These are phyloP conservation scores for Andrographis paniculata DNA, from an alignment of 305 asterid genomes.

Conservation along the genomic window DNA sequence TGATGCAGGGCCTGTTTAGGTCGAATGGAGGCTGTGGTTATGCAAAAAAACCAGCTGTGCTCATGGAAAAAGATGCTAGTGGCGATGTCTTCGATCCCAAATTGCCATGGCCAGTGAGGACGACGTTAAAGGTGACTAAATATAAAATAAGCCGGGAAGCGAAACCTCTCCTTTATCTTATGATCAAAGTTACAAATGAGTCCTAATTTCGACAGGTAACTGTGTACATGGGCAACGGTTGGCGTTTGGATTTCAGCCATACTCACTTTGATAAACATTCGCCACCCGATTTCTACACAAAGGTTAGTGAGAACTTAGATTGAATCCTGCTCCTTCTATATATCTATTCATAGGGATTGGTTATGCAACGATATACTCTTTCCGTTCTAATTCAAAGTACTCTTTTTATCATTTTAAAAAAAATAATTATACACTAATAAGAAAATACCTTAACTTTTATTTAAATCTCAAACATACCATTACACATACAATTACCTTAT, in stretches of 20 bases:
- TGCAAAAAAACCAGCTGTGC: constrained; percentile 67
- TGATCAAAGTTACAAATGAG: neutral
- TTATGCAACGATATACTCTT: neutral
- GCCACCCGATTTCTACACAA: constrained; percentile 94
- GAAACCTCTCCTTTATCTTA: neutral
- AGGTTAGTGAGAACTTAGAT: constrained; percentile 32
- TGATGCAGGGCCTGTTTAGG: constrained; percentile 95
- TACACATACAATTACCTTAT: too few relatives aligned
- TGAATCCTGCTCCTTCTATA: neutral
- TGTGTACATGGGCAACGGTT: constrained; percentile 92
- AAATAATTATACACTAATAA: too few relatives aligned
- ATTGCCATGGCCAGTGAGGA: constrained; percentile 57
- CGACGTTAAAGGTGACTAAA: constrained; percentile 60
- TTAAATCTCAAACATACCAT: too few relatives aligned
- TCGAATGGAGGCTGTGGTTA: constrained; percentile 89
- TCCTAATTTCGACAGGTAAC: constrained; percentile 38
- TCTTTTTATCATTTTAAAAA: too few relatives aligned
- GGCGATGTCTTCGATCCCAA: constrained; percentile 71
- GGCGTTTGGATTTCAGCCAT: constrained; percentile 99
- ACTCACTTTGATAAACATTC: constrained; percentile 90
- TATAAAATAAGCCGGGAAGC: neutral
- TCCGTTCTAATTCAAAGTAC: too few relatives aligned
- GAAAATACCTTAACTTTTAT: too few relatives aligned
- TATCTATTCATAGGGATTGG: neutral
- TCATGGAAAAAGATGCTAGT: constrained; percentile 40